Conservation (phyloP, 768 basidiomycete species). For the Termitomyces sp. region DNA sequence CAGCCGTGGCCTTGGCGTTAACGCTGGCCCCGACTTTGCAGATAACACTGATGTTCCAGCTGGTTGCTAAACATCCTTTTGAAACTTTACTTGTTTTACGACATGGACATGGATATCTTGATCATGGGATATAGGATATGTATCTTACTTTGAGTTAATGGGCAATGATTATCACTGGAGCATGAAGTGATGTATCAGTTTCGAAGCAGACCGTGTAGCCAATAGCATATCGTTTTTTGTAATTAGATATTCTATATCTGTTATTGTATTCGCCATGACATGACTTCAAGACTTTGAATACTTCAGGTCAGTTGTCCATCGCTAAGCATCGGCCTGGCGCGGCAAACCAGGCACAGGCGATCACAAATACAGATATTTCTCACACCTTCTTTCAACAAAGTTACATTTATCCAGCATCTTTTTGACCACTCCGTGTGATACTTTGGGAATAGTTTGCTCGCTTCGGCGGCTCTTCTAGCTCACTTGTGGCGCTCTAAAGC, state of each 20-base stretch:
- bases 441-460: background rate
- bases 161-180: background rate
- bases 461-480: slow-evolving; percentile 2
- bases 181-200: background rate
- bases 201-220: background rate
- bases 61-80: slow-evolving; percentile 16
- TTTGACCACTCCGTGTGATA: background rate
- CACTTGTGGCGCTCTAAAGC: slow-evolving; percentile 6
- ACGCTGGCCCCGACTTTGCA: slow-evolving; percentile 19
- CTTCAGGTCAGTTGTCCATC: background rate
- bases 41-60: slow-evolving; percentile 25
- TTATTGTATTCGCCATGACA: background rate
- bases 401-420: background rate
- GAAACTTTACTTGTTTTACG: background rate
- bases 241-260: background rate
- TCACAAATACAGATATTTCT: slow-evolving; percentile 3
- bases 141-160: background rate
- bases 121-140: background rate
- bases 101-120: background rate
- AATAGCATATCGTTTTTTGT: background rate
- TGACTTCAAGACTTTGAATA: background rate
- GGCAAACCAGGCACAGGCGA: background rate
- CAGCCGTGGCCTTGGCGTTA: slow-evolving; percentile 42
- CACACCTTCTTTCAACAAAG: slow-evolving; percentile 3
- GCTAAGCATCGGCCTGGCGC: background rate